Evolutionary conservation across 768 basidiomycete species (phyloP).

Genomic region (Psilocybe subaeruginosa): DNA sequence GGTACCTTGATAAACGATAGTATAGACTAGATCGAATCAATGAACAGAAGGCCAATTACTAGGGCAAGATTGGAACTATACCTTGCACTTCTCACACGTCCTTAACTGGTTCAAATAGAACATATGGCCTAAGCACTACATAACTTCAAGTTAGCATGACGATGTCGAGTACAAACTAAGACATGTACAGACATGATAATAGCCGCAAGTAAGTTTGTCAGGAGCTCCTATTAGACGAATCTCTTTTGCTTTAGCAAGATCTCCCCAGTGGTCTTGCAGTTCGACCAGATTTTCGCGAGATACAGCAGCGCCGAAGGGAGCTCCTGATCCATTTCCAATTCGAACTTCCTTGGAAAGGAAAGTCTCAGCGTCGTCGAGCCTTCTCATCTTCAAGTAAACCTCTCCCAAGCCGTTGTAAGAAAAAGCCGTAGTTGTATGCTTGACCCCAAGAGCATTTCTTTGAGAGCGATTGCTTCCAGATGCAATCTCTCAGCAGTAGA

Average conservation of each 20-base stretch:
- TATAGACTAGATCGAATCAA: conserved; percentile 2
- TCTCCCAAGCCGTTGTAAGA: conserved; percentile 37
- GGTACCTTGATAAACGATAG: conserved; percentile 12
- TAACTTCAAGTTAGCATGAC: not conserved
- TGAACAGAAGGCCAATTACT: not conserved
- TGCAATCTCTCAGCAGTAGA: conserved; percentile 31
- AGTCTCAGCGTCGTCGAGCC: conserved; percentile 38
- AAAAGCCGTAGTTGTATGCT: conserved; percentile 26
- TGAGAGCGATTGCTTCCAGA: conserved; percentile 33
- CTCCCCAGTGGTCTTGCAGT: conserved; percentile 36
- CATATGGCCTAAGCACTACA: conserved; percentile 10
- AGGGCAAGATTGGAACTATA: not conserved
- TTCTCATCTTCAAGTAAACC: conserved; percentile 35
- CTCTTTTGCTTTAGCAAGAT: conserved; percentile 30
- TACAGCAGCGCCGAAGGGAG: conserved; percentile 34
- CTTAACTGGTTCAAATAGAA: conserved; percentile 11
- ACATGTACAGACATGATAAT: conserved; percentile 1
- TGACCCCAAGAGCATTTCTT: conserved; percentile 23
- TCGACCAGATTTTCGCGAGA: conserved; percentile 40
- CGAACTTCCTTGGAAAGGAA: conserved; percentile 36
- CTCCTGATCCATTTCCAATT: conserved; percentile 19
- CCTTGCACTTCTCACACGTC: conserved; percentile 13
- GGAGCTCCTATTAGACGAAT: conserved; percentile 18
- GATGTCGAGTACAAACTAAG: not conserved
- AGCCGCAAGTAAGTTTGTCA: conserved; percentile 10